Evolutionary conservation across 768 basidiomycete genomes (phyloP), one percentile per base, ranked within the genome.

Genomic region (Tephrocybe sp.): DNA sequence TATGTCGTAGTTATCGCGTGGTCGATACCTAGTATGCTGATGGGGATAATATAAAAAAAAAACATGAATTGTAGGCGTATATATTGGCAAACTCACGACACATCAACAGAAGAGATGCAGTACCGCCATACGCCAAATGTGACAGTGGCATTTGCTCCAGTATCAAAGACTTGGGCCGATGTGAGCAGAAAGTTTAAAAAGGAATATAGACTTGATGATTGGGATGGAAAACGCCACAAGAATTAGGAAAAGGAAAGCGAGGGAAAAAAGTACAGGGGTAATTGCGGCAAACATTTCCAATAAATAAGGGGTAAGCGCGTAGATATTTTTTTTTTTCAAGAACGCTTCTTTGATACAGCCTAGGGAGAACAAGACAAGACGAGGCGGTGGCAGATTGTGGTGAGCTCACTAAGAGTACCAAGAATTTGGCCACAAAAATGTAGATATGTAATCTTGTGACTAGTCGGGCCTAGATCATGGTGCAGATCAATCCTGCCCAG

Each of bases 41-140:
- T 41, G 39, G 46, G 32, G 45, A 49, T 55, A 53, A 49, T 43
- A 9, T 42, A 53, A 42, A 53, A 45, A 46, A 44, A 43, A 49
- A 55, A 54, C 51, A 48, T 52, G 55, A 52, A 41, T 31, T 36
- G 48, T 39, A 40, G 54, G n/a, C n/a, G n/a, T n/a, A n/a, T 45
- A 39, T 39, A 41, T 10, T 23, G 16, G 52, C n/a, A 50, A 54
- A 59, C 70, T 54, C 63, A 80, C n/a, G n/a, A n/a, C 60, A 75
- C 63, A 32, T 77, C 64, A 48, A 77, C 60, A 14, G 68, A 70
- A 26, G 76, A 74, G 34, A 75, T 67, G 64, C 84, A 86, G 60
- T 81, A 84, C 30, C 85, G 85, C 73, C 80, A 87, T 45, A 84
- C 76, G 49, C 84, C 84, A 62, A 84, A 79, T 36, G 67, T 68